Evolutionary conservation across 1,284 basidiomycete species (phyloP).

Genomic region (Moesziomyces antarcticus): DNA sequence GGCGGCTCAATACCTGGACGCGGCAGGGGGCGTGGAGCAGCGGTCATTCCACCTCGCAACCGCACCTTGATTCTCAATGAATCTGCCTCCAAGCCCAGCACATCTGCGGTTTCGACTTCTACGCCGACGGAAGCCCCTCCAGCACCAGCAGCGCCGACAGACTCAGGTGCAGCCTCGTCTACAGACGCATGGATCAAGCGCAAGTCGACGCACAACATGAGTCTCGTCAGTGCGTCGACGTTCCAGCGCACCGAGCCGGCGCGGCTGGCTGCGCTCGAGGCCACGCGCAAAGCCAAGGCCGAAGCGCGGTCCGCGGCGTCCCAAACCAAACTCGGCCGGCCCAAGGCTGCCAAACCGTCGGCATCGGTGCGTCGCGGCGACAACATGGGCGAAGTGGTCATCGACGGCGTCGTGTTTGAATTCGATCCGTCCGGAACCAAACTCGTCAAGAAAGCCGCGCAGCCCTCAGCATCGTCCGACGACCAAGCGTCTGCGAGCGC

Average conservation of each 20-base stretch:
- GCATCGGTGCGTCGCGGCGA: constrained; percentile 53
- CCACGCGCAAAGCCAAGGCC: constrained; percentile 44
- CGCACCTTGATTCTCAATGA: constrained; percentile 49
- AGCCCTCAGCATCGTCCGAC: constrained; percentile 19
- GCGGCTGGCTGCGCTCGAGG: constrained; percentile 55
- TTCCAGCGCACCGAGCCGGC: constrained; percentile 60
- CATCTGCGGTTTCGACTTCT: not conserved
- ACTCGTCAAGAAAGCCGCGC: constrained; percentile 67
- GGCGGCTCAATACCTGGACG: constrained; percentile 11
- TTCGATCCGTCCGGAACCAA: constrained; percentile 71
- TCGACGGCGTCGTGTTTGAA: constrained; percentile 71
- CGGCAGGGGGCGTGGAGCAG: constrained; percentile 36
- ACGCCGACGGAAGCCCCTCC: not conserved
- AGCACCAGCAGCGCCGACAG: not conserved
- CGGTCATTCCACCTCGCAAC: constrained; percentile 27
- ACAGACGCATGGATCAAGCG: constrained; percentile 60
- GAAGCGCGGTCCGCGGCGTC: constrained; percentile 16
- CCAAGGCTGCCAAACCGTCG: constrained; percentile 11
- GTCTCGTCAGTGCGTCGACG: constrained; percentile 55
- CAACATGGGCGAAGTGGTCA: constrained; percentile 69
- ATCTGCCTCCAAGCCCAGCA: not conserved
- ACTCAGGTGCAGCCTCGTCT: not conserved
- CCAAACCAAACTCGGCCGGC: not conserved
- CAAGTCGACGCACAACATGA: constrained; percentile 58
- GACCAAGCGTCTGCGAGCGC: not conserved